Evolutionary conservation across 352 stramenopile species (phyloP).

Genomic region (Phytophthora meadii): DNA sequence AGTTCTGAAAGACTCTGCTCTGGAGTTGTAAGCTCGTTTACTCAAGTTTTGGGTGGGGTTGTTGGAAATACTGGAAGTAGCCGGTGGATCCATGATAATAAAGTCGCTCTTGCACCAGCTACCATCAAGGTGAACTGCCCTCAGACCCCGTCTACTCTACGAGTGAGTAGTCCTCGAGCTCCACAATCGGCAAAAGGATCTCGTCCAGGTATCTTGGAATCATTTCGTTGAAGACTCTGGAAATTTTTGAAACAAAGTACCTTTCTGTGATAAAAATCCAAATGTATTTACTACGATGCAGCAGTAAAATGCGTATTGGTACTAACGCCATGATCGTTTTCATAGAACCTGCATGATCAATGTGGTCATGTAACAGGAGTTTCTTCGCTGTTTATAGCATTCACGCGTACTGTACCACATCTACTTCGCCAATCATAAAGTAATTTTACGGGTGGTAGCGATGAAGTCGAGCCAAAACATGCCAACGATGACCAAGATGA

Average conservation of each 20-base stretch:
- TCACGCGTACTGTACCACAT: neutral
- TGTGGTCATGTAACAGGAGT: too few species aligned
- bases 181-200: neutral
- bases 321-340: too few species aligned
- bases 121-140: conserved; percentile 12
- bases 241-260: conserved; percentile 1
- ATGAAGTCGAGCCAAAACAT: neutral
- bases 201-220: conserved; percentile 6
- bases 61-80: neutral
- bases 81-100: conserved; percentile 18
- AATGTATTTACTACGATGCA: too few species aligned
- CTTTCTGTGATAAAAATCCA: too few species aligned
- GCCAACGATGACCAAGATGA: neutral
- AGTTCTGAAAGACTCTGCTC: conserved; percentile 21
- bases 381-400: too few species aligned
- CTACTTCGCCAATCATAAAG: too few species aligned
- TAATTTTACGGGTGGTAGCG: too few species aligned
- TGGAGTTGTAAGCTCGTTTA: conserved; percentile 31
- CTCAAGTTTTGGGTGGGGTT: conserved; percentile 25
- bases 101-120: conserved; percentile 14
- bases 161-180: neutral
- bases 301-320: too few species aligned
- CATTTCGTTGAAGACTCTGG: conserved; percentile 10
- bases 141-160: neutral
- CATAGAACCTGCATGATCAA: too few species aligned